Conservation (phyloP, 2,329 filamentous ascomycete genomes). For the Coniochaeta sp. region DNA sequence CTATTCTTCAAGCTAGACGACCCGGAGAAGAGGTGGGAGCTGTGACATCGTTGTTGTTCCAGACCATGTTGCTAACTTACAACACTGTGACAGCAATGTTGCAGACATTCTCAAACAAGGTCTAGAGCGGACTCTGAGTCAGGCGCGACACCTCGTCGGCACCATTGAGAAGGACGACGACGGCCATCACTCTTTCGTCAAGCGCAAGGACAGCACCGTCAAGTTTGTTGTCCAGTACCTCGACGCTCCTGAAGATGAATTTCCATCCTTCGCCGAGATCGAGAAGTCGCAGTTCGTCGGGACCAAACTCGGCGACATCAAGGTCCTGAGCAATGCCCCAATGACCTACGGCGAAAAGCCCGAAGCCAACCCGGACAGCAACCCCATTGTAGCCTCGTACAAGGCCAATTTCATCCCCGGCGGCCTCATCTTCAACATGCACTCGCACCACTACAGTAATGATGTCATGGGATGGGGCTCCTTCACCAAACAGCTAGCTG, state of each 20-base stretch:
- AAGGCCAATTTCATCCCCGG: slow-evolving; percentile 33
- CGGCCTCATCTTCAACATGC: slow-evolving; percentile 31
- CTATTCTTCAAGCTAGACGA: slow-evolving; percentile 30
- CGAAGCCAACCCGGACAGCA: slow-evolving; percentile 24
- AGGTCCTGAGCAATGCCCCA: slow-evolving; percentile 22
- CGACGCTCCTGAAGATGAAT: slow-evolving; percentile 22
- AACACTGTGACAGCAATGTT: slow-evolving; percentile 4
- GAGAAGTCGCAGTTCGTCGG: slow-evolving; percentile 25
- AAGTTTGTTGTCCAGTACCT: slow-evolving; percentile 29
- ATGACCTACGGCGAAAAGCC: slow-evolving; percentile 32
- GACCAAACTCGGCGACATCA: slow-evolving; percentile 22
- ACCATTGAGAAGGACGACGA: slow-evolving; percentile 28
- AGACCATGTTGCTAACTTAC: too few relatives aligned
- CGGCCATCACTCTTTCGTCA: slow-evolving; percentile 1
- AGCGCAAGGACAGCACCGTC: slow-evolving; percentile 4
- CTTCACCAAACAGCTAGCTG: slow-evolving; percentile 29
- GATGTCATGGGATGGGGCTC: slow-evolving; percentile 33
- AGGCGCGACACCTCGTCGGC: slow-evolving; percentile 28
- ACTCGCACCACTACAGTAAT: slow-evolving; percentile 33
- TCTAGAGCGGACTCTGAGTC: slow-evolving; percentile 26
- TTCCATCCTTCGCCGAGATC: slow-evolving; percentile 29
- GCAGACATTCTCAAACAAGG: slow-evolving; percentile 21
- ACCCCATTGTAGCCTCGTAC: slow-evolving; percentile 26
- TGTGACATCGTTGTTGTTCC: not conserved
- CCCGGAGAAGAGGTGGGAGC: slow-evolving; percentile 13